Evolutionary conservation across 306 rosid species (phyloP), one percentile per base, ranked within the genome.

Genomic region (Prunus armeniaca): DNA sequence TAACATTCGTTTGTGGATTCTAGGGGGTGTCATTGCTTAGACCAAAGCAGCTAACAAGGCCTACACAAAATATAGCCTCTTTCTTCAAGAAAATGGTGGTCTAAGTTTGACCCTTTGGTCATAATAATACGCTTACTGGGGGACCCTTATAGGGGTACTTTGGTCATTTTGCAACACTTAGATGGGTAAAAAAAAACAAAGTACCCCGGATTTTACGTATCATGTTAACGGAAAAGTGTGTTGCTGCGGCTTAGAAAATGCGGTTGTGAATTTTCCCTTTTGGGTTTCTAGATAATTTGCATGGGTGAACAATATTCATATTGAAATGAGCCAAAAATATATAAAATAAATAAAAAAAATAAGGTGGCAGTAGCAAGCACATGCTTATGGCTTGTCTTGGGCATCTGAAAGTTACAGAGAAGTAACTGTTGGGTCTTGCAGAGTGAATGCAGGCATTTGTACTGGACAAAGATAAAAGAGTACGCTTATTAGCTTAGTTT

Each of bases 1-100:
- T 77, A 85, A 88, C 88, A 85, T 83, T 88, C 89, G 69, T 81
- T 79, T 75, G 49, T 79, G 80, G 88, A 83, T 83, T 81, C 81
- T 76, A 76, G 84, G 84, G 74, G 67, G 71, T 62, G 52, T 25
- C 25, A 67, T 41, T 22, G 60, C 72, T 67, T 22, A 55, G 55
- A 55, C 69, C 65, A 54, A 51, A n/a, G 32, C 51, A 45, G 60
- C 47, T 55, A 8, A 4, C 24, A 15, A 27, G 4, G 57, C 4
- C 41, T 12, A 27, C 25, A 9, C 25, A 12, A 7, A 6, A 19
- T 14, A 52, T 22, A 60, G 69, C 71, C 72, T 50, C 81, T 79
- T 74, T 24, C 18, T 62, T 72, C 73, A 66, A 75, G 51, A 67
- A 62, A 54, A 20, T 3, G 54, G 55, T 7, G 43, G 43, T 38